Conservation (phyloP, 2,329 filamentous ascomycete genomes). For the Nigrospora osmanthi region DNA sequence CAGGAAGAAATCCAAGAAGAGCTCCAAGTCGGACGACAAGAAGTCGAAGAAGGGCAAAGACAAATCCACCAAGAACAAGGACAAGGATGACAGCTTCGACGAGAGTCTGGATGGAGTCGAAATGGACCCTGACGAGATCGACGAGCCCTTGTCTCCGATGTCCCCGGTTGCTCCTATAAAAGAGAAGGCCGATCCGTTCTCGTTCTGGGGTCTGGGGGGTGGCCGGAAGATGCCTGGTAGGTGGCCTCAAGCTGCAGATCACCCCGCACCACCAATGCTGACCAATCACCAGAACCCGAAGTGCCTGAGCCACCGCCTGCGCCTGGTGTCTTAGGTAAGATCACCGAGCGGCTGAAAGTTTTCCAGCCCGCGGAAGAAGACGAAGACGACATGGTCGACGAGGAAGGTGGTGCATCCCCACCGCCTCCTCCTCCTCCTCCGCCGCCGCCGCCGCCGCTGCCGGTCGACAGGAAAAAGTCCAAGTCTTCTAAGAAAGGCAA, state of each 20-base stretch:
- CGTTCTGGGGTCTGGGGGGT: conserved; percentile 46
- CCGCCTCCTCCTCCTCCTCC: conserved; percentile 32
- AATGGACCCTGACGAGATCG: conserved; percentile 14
- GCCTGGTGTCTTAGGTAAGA: conserved; percentile 27
- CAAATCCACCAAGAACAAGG: conserved; percentile 19
- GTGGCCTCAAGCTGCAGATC: conserved; percentile 19
- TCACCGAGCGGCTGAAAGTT: conserved; percentile 48
- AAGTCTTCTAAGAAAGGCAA: conserved; percentile 30
- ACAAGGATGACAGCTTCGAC: conserved; percentile 18
- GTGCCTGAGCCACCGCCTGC: too few relatives aligned
- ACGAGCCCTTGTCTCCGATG: conserved; percentile 12
- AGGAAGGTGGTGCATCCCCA: conserved; percentile 19
- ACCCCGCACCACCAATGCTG: conserved; percentile 8
- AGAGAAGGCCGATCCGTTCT: conserved; percentile 36
- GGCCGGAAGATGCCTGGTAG: conserved; percentile 27
- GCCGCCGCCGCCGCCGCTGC: conserved; percentile 19
- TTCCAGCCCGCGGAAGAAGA: conserved; percentile 40
- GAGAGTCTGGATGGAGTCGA: conserved; percentile 21
- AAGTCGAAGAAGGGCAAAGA: conserved; percentile 24
- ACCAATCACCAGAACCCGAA: conserved; percentile 24
- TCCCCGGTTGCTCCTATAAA: conserved; percentile 12
- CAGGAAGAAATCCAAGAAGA: conserved; percentile 31
- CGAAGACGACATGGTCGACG: conserved; percentile 23
- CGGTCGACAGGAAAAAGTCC: conserved; percentile 34
- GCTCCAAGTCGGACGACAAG: conserved; percentile 23